A percentile compares a stretch with the other conserved stretches of the same genome.
phyloP scores from a whole-genome alignment of 2,329 filamentous ascomycete species.

The Aureobasidium sp. region DNA sequence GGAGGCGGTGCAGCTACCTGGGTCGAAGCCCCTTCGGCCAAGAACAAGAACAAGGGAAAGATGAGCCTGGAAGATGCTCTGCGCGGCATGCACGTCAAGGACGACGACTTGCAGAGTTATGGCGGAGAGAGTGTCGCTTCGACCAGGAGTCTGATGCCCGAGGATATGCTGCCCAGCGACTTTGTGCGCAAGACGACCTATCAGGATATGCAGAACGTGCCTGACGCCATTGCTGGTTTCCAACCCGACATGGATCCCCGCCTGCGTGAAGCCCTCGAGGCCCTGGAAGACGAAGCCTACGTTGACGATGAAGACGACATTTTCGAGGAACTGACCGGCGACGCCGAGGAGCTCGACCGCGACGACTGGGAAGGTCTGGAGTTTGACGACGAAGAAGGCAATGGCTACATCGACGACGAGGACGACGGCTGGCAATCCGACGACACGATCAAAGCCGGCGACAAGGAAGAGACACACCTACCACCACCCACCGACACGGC shows the following conservation, averaged over 20 bases:
- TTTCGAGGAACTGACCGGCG: slow-evolving; percentile 65
- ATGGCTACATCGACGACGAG: slow-evolving; percentile 30
- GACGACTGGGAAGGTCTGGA: slow-evolving; percentile 67
- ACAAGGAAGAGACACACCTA: slow-evolving; percentile 17
- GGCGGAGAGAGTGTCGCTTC: slow-evolving; percentile 34
- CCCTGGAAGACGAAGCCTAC: slow-evolving; percentile 90
- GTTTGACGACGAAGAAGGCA: slow-evolving; percentile 29
- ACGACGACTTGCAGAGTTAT: slow-evolving; percentile 38
- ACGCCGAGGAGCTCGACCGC: slow-evolving; percentile 66
- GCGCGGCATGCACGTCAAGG: slow-evolving; percentile 44
- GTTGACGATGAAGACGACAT: slow-evolving; percentile 84
- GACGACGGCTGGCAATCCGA: slow-evolving; percentile 95
- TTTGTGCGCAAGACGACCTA: slow-evolving; percentile 73
- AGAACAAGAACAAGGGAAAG: slow-evolving; percentile 67
- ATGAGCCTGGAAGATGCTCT: slow-evolving; percentile 77
- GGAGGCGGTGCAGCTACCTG: slow-evolving; percentile 66
- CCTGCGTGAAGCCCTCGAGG: slow-evolving; percentile 82
- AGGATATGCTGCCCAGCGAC: slow-evolving; percentile 71
- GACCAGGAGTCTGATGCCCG: slow-evolving; percentile 51
- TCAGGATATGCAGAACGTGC: slow-evolving; percentile 86
- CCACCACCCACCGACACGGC: slow-evolving; percentile 29
- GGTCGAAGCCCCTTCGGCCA: slow-evolving; percentile 60
- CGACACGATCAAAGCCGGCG: slow-evolving; percentile 65
- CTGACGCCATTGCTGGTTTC: slow-evolving; percentile 86
- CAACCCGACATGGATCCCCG: slow-evolving; percentile 97